Base-by-base conservation (phyloP, 805 yeast genomes). In the Babjeviella inositovora region DNA sequence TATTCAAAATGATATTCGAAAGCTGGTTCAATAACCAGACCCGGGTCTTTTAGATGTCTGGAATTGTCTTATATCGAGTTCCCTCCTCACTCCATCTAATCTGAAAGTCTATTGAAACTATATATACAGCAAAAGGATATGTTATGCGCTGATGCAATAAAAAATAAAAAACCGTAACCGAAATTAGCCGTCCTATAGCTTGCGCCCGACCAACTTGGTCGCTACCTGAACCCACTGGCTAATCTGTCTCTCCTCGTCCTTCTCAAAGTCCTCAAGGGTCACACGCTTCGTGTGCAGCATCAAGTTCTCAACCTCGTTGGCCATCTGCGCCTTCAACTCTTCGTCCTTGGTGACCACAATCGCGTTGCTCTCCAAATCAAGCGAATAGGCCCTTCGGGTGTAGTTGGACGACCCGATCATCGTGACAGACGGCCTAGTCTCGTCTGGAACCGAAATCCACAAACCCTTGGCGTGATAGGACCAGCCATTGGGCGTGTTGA, bases 401-500 rank as follows among this genome's bases (percentile, higher is more conserved):
- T 84, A 90, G 44, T 90, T 90, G 0, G 96, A 82, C 1, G 94
- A 80, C 1, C 98, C 98, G 23, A 90, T 61, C 5, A 85, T 68
- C 0, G 95, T 80, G 8, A 81, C 49, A 11, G 74, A 59, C 2
- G 96, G 95, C 7, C 11, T 9, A 7, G 10, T 13, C 21, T 69
- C 75, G 2, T 49, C 57, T 1, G 82, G 76, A 8, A 56, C 53
- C 6, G 66, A 56, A 1, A 80, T 49, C 97, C 97, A 90, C 4
- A 87, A 51, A 2, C 98, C 98, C 42, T 90, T 90, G 8, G 98
- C 97, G 41, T 90, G 98, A 45, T 90, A 90, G 0, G 96, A 80
- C 97, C 98, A 87, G 1, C 98, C 98, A 14, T 57, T 62, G 1
- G 71, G 63, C 6, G 76, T 64, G 39, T 82, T 81, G 3, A 82